Conservation (phyloP, 2,329 filamentous ascomycete genomes). For the Penicillium paneum region DNA sequence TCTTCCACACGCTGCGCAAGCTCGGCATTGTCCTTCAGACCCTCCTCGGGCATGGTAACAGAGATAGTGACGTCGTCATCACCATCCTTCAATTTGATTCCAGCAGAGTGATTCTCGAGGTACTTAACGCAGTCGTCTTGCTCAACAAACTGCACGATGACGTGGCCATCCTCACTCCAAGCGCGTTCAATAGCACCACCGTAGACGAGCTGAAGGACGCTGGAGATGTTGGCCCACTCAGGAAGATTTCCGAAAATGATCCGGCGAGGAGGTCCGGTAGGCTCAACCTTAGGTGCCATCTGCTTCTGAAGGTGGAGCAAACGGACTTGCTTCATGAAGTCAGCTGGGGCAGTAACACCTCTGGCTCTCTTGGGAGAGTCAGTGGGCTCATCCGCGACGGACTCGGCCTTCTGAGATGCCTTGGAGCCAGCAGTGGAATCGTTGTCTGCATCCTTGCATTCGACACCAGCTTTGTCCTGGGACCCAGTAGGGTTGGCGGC, state of each 20-base stretch:
- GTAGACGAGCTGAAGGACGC: conserved; percentile 38
- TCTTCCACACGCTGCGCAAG: not conserved
- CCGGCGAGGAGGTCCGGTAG: conserved; percentile 22
- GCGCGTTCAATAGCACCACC: conserved; percentile 40
- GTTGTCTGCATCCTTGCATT: not conserved
- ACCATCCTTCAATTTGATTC: conserved; percentile 31
- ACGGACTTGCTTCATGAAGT: conserved; percentile 7
- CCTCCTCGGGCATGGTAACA: conserved; percentile 21
- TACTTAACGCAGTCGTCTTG: conserved; percentile 36
- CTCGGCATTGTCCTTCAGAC: conserved; percentile 35
- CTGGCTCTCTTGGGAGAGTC: not conserved
- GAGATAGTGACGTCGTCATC: conserved; percentile 38
- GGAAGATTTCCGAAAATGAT: conserved; percentile 41
- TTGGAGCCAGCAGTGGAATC: not conserved
- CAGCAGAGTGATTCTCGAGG: conserved; percentile 36
- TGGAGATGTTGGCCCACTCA: conserved; percentile 26
- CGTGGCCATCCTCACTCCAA: conserved; percentile 23
- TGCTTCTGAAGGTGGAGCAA: not conserved
- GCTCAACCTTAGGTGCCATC: not conserved
- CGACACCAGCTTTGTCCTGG: not conserved
- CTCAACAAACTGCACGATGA: conserved; percentile 38
- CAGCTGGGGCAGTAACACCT: not conserved
- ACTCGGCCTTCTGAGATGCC: not conserved
- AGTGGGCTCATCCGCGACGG: not conserved
- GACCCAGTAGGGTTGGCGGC: not conserved